Base-by-base conservation (phyloP, 2,329 filamentous ascomycete genomes). In the Exserohilum rostratum region DNA sequence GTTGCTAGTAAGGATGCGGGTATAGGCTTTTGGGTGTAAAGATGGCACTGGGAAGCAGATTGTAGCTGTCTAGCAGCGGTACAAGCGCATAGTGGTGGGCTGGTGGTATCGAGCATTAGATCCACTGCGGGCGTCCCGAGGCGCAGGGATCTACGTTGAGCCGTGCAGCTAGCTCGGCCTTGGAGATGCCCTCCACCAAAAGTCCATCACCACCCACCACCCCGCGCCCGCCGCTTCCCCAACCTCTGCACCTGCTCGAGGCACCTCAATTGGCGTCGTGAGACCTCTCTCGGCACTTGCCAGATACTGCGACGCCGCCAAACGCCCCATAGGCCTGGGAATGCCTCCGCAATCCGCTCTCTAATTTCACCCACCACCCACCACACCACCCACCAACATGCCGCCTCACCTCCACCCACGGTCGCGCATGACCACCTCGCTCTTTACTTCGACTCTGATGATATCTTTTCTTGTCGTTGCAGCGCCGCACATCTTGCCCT, bases 401-500 rank as follows among this genome's bases (percentile, higher is more conserved):
- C 87, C 91, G 69, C 90, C 86, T 35, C 81, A 93, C 78, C 87
- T 99, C 37, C 95, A 99, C 76, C 95, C 95, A 30, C 88, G 93
- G 76, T 98, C 93, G 65, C 88, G 91, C 68, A 90, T 91, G 80
- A 99, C 95, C 67, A 93, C 90, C 52, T 95, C 92, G 40, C 88
- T 99, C 57, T 99, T 99, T 80, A 92, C 91, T 46, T 91, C 90
- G n/a, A 98, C 93, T 1, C 85, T 98, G 50, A 83, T 90, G 59
- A 87, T 92, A 29, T 95, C 90, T 65, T 96, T 99, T 76, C 84
- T 96, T 60, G 93, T 99, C 58, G 95, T 99, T 48, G 91, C 86
- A 27, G 82, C 96, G 39, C 95, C 95, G 18, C 95, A 99, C 75
- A 73, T 96, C 27, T 85, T 99, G 15, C 95, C 95, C 1, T 99